Conservation (phyloP, 148 eudicot genomes). For the Spergularia marina region DNA sequence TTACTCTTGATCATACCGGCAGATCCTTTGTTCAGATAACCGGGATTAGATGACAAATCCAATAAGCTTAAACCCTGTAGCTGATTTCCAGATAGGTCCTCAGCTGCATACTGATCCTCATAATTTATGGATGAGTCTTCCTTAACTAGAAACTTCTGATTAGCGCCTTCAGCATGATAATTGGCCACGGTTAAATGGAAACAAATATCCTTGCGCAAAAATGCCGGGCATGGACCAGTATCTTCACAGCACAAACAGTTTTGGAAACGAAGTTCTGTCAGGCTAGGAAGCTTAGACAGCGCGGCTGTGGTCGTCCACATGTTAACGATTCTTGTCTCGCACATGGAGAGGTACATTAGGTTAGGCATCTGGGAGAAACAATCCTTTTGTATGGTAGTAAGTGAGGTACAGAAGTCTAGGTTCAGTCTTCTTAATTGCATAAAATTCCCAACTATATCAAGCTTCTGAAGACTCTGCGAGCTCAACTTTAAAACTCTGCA, state of each 20-base stretch:
- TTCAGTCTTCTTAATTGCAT: slow-evolving; percentile 52
- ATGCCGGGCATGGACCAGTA: slow-evolving; percentile 52
- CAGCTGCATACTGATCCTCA: not conserved
- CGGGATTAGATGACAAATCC: slow-evolving; percentile 28
- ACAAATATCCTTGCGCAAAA: slow-evolving; percentile 11
- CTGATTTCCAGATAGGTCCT: slow-evolving; percentile 13
- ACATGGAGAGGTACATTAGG: slow-evolving; percentile 59
- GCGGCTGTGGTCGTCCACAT: slow-evolving; percentile 59
- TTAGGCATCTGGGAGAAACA: slow-evolving; percentile 63
- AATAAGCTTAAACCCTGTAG: slow-evolving; percentile 22
- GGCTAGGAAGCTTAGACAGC: slow-evolving; percentile 52
- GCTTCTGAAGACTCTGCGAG: slow-evolving; percentile 44
- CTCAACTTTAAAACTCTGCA: slow-evolving; percentile 51
- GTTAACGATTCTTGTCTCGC: slow-evolving; percentile 54
- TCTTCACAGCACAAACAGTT: slow-evolving; percentile 59
- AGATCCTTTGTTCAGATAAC: slow-evolving; percentile 3
- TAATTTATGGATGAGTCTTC: slow-evolving; percentile 10
- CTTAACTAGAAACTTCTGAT: not conserved
- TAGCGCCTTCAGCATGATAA: slow-evolving; percentile 6
- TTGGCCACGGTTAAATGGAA: slow-evolving; percentile 12
- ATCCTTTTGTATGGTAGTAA: slow-evolving; percentile 47
- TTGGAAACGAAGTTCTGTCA: slow-evolving; percentile 64
- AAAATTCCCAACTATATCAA: slow-evolving; percentile 49
- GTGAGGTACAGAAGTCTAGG: slow-evolving; percentile 65
- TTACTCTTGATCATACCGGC: slow-evolving; percentile 21